Percentiles rank a stretch among this genome's conserved stretches.
phyloP scores from a whole-genome alignment of 2,329 filamentous ascomycete species.

The Sporothrix dimorphospora region DNA sequence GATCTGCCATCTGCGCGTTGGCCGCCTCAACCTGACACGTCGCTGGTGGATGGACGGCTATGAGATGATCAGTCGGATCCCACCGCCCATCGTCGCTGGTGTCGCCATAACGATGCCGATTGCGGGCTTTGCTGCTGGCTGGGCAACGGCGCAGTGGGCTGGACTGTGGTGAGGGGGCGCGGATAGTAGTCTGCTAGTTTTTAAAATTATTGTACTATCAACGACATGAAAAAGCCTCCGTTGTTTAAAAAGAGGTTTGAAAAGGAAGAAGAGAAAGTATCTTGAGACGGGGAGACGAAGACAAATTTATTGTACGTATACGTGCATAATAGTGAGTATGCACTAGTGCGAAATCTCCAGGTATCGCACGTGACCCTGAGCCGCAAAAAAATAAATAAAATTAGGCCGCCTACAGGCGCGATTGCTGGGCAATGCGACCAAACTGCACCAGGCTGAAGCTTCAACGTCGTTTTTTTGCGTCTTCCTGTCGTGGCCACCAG shows the following conservation, averaged over 20 bases:
- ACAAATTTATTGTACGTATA: neutral
- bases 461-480: neutral
- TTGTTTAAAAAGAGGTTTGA: neutral
- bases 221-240: neutral
- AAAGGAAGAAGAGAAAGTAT: neutral
- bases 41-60: conserved; percentile 34
- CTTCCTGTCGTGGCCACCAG: neutral
- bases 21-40: conserved; percentile 31
- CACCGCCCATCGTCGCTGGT: conserved; percentile 29
- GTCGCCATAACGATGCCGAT: conserved; percentile 27
- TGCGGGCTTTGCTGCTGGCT: conserved; percentile 29
- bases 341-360: neutral
- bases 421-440: neutral
- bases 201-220: neutral
- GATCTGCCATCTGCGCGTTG: conserved; percentile 31
- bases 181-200: too few relatives aligned
- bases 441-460: conserved; percentile 19
- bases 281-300: too few relatives aligned
- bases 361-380: neutral
- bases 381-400: neutral
- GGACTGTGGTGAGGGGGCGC: neutral
- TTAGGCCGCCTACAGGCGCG: neutral
- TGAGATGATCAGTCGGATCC: conserved; percentile 27
- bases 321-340: neutral
- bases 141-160: conserved; percentile 22